Conservation (phyloP, 176 grass and related monocot genomes). For the Zea luxurians region DNA sequence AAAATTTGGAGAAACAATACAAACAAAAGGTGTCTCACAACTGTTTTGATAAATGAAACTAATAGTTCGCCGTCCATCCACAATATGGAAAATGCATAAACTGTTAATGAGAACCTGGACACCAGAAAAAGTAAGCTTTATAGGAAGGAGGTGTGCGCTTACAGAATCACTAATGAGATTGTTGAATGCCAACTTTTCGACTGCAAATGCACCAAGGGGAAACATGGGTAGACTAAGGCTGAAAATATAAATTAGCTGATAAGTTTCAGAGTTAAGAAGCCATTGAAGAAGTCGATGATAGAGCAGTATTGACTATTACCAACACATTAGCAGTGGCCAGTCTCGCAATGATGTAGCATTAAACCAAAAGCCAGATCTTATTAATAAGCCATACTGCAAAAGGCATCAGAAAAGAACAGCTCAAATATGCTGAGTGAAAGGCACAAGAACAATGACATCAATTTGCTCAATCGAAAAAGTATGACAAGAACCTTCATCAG, state of each 20-base stretch:
- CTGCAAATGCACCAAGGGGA: slow-evolving; percentile 66
- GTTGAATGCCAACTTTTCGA: slow-evolving; percentile 75
- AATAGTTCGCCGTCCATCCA: slow-evolving; percentile 4
- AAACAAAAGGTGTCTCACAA: slow-evolving; percentile 1
- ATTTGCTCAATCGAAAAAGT: slow-evolving; percentile 24
- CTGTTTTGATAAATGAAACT: neutral
- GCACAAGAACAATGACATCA: neutral
- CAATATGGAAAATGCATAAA: slow-evolving; percentile 23
- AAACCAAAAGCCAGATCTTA: slow-evolving; percentile 97
- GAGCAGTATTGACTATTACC: slow-evolving; percentile 51
- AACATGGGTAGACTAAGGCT: slow-evolving; percentile 80
- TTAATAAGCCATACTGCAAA: slow-evolving; percentile 92
- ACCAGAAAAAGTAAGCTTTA: slow-evolving; percentile 28
- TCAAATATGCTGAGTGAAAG: neutral
- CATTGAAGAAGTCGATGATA: neutral
- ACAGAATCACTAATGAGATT: slow-evolving; percentile 70
- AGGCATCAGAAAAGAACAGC: slow-evolving; percentile 20
- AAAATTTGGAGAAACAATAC: slow-evolving; percentile 2
- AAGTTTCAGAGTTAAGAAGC: slow-evolving; percentile 1
- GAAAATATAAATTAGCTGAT: slow-evolving; percentile 21
- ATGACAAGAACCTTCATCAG: slow-evolving; percentile 80
- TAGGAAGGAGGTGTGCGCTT: slow-evolving; percentile 45
- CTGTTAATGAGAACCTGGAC: neutral
- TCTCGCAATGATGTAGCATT: slow-evolving; percentile 77
- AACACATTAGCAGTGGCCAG: slow-evolving; percentile 97